These are phyloP conservation scores for Leccinum boreale DNA, from an alignment of 768 basidiomycete genomes.

Conservation along the genomic window DNA sequence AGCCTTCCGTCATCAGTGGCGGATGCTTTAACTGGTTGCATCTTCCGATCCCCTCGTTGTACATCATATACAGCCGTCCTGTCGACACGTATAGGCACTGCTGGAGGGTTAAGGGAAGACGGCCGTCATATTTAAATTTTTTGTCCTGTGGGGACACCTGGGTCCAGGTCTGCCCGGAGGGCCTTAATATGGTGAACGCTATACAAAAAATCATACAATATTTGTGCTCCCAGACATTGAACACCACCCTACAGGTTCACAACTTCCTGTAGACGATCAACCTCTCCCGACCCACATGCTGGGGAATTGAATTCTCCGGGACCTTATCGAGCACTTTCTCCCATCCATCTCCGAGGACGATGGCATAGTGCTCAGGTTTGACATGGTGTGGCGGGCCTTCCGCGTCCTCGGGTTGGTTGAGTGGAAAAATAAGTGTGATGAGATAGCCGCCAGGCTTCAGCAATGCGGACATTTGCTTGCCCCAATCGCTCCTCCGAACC, in stretches of 20 bases:
- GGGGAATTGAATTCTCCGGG: slow-evolving; percentile 41
- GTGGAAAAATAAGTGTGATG: slow-evolving; percentile 58
- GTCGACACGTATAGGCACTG: too few relatives aligned
- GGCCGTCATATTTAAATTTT: too few relatives aligned
- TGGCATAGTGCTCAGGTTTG: slow-evolving; percentile 51
- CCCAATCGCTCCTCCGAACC: slow-evolving; percentile 51
- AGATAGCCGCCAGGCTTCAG: slow-evolving; percentile 62
- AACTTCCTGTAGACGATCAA: slow-evolving; percentile 38
- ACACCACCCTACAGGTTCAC: background rate
- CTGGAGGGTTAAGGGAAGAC: too few relatives aligned
- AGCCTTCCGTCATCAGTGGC: too few relatives aligned
- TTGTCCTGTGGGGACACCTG: too few relatives aligned
- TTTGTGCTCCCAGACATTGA: too few relatives aligned
- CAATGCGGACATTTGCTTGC: slow-evolving; percentile 49
- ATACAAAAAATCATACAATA: too few relatives aligned
- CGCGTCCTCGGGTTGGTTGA: slow-evolving; percentile 39
- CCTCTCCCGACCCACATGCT: slow-evolving; percentile 47
- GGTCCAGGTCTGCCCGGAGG: too few relatives aligned
- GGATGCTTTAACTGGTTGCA: too few relatives aligned
- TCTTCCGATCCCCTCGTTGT: too few relatives aligned
- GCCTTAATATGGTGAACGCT: too few relatives aligned
- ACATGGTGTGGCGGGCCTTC: slow-evolving; percentile 68
- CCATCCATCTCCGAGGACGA: slow-evolving; percentile 48
- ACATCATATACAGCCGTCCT: too few relatives aligned
- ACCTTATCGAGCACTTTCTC: slow-evolving; percentile 51